Base-by-base conservation (phyloP, 129 eudicot species). In the Helianthus tuberosus region DNA sequence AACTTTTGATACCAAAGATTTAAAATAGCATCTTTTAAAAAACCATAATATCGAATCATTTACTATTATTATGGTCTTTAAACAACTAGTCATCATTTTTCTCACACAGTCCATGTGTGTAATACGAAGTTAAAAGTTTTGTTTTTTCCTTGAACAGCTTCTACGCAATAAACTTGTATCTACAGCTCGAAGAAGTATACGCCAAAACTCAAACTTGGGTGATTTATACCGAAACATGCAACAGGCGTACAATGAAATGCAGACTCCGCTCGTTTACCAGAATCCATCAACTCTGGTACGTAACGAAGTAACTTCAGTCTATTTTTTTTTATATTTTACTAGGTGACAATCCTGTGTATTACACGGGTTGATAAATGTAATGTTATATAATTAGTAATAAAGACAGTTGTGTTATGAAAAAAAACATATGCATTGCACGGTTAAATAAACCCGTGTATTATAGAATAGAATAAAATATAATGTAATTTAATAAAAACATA, bases 211-310 rank as follows among this genome's bases (percentile, higher is more conserved):
- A 68, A 93, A 77, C 78, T 79, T 93, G 71, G 91, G 92, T 23
- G 91, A 90, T 78, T 64, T 93, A 71, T 93, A 90, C 69, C 76
- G 73, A 29, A 93, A 77, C 76, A 90, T 93, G 96, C 87, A 86
- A 81, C 86, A 90, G 59, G 98, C 96, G 67, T 93, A 93, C 83
- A 76, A 69, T 11, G 86, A 81, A 76, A 93, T 93, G 92, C 98
- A 93, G 82, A 93, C 96, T 62, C 98, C 98, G 8, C 96, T 93
- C 27, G 92, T 90, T 74, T 86, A 90, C 68, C 98, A 86, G 78
- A 81, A 80, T 75, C 92, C 96, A 53, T 60, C 98, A 60, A 58
- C 89, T 68, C 81, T 84, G 89, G 98, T 93, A 86, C 72, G 32
- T 75, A 41, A 17, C 9, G 3, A 55, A 55, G 20, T 54, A 54